Percentiles rank a stretch among this genome's conserved stretches.
These are phyloP conservation scores for Penicillium sp. DNA, from an alignment of 2,329 filamentous ascomycete genomes.

Conservation along the genomic window DNA sequence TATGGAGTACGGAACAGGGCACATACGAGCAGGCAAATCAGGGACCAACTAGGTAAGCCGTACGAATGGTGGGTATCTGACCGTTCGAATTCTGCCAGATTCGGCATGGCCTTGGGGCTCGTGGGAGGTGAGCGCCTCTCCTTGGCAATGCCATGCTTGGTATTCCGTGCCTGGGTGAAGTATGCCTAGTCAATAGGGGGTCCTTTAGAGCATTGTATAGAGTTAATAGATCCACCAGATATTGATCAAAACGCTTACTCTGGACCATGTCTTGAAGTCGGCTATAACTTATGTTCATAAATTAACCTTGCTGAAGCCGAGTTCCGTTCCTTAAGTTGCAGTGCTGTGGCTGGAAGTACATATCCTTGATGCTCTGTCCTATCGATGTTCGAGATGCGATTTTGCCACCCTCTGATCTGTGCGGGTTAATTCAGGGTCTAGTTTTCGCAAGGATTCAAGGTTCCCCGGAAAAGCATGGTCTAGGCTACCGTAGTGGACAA, in stretches of 20 bases:
- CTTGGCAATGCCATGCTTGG: neutral
- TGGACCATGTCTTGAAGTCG: neutral
- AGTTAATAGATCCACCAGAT: neutral
- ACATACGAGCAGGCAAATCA: neutral
- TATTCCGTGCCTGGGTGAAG: no score
- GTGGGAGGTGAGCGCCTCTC: neutral
- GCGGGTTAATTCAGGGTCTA: neutral
- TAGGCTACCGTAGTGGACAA: neutral
- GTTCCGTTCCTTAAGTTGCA: neutral
- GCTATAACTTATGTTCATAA: neutral
- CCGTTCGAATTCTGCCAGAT: neutral
- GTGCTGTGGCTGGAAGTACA: neutral
- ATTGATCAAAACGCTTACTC: neutral
- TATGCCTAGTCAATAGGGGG: neutral
- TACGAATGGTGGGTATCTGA: neutral
- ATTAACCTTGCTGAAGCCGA: neutral
- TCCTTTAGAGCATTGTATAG: neutral
- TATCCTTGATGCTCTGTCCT: neutral
- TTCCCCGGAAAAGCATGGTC: neutral
- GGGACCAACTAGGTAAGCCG: neutral
- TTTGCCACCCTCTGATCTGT: constrained; percentile 2
- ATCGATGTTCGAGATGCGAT: neutral
- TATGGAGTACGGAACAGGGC: neutral
- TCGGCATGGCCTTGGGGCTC: neutral
- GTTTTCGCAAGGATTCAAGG: neutral